Evolutionary conservation across 2,329 filamentous ascomycete genomes (phyloP).

Genomic region (Colletotrichum sp.): DNA sequence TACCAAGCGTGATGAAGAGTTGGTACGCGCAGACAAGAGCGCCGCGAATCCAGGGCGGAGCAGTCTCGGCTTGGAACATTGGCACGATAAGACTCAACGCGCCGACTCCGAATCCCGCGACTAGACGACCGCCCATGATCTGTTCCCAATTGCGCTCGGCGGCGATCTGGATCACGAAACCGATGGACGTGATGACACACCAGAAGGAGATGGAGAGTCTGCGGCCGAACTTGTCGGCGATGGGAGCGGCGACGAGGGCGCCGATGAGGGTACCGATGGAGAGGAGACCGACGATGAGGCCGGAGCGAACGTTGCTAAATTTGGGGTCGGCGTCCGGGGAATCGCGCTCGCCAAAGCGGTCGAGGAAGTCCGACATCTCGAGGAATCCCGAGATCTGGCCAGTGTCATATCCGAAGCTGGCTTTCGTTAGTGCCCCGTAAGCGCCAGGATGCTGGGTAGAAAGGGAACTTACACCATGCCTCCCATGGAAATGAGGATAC

Average conservation of each 20-base stretch:
- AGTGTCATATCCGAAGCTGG: slow-evolving; percentile 50
- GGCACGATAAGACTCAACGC: slow-evolving; percentile 67
- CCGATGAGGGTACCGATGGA: slow-evolving; percentile 66
- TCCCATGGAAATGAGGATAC: slow-evolving; percentile 47
- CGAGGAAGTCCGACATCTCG: slow-evolving; percentile 60
- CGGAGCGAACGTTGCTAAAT: slow-evolving; percentile 59
- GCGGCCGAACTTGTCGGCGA: slow-evolving; percentile 70
- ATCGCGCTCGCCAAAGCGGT: slow-evolving; percentile 49
- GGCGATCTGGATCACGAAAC: slow-evolving; percentile 71
- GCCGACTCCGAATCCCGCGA: slow-evolving; percentile 71
- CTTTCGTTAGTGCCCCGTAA: neutral
- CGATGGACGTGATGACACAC: slow-evolving; percentile 64
- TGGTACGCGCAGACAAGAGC: slow-evolving; percentile 71
- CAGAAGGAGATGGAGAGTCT: slow-evolving; percentile 66
- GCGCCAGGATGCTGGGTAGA: fast-evolving
- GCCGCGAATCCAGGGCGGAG: slow-evolving; percentile 69
- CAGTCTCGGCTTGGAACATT: slow-evolving; percentile 77
- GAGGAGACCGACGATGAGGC: slow-evolving; percentile 62
- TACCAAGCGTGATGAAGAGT: slow-evolving; percentile 72
- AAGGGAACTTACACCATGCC: slow-evolving; percentile 43
- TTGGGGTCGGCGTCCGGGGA: slow-evolving; percentile 38
- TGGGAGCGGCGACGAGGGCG: slow-evolving; percentile 61
- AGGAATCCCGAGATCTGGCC: slow-evolving; percentile 62
- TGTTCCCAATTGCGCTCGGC: slow-evolving; percentile 63
- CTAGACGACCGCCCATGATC: slow-evolving; percentile 66